A percentile compares a stretch with the other conserved stretches of the same genome.
These are phyloP conservation scores for Capsella rubella DNA, from an alignment of 441 rosid species.

Conservation along the genomic window DNA sequence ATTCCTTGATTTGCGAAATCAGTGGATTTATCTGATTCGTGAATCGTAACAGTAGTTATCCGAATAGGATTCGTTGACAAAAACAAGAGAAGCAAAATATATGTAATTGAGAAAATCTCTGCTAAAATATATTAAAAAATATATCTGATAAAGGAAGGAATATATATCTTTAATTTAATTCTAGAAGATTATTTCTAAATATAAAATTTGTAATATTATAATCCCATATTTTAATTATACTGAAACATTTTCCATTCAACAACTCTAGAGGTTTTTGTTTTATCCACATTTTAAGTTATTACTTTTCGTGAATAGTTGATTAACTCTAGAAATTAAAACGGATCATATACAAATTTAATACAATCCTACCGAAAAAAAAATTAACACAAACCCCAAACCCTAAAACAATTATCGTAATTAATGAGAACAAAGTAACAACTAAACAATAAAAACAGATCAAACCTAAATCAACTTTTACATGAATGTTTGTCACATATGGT, in stretches of 20 bases:
- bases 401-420: not conserved
- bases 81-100: not conserved
- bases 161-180: not conserved
- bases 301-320: too few species aligned
- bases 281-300: too few species aligned
- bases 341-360: not conserved
- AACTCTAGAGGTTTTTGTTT: too few species aligned
- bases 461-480: not conserved
- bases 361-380: too few species aligned
- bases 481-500: not conserved
- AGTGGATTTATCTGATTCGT: slow-evolving; percentile 14
- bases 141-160: not conserved
- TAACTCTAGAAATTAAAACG: not conserved
- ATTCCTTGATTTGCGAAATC: slow-evolving; percentile 11
- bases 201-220: too few species aligned
- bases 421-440: not conserved
- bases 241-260: too few species aligned
- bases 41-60: slow-evolving; percentile 11
- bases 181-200: not conserved
- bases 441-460: not conserved
- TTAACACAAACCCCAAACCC: slow-evolving; percentile 1
- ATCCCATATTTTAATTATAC: too few species aligned
- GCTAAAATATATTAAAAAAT: not conserved
- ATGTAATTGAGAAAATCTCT: not conserved
- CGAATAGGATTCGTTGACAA: slow-evolving; percentile 8